These are phyloP conservation scores for Solanum aculeatissimum DNA, from an alignment of 305 asterid genomes.

Conservation along the genomic window DNA sequence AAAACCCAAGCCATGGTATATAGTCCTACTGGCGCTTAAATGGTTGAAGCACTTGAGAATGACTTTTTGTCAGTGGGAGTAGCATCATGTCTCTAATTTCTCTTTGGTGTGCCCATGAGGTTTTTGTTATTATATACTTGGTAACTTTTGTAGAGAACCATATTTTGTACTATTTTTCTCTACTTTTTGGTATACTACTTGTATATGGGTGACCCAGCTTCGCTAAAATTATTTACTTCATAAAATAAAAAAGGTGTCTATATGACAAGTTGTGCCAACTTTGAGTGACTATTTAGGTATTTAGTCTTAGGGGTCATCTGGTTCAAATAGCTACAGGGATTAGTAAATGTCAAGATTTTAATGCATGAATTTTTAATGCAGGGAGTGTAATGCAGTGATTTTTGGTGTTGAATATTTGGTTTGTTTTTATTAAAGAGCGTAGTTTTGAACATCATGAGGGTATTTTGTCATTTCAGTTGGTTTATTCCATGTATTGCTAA, in stretches of 20 bases:
- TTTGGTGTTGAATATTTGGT: not conserved
- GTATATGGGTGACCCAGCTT: not conserved
- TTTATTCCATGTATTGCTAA: not conserved
- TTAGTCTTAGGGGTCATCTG: not conserved
- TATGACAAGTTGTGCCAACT: not conserved
- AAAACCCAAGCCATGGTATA: not conserved
- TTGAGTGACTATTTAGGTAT: not conserved
- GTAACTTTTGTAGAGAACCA: not conserved
- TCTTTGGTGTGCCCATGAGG: too few relatives aligned
- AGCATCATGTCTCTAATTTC: too few relatives aligned
- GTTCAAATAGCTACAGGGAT: not conserved
- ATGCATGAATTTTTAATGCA: not conserved
- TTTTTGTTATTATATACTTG: too few relatives aligned
- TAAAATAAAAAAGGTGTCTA: not conserved
- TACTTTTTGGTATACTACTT: not conserved
- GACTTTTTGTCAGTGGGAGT: too few relatives aligned
- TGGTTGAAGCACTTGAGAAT: not conserved
- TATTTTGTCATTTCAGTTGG: not conserved
- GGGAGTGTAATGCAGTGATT: not conserved
- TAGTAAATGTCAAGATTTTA: not conserved
- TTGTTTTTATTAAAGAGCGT: not conserved
- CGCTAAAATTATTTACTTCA: not conserved
- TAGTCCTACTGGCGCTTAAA: not conserved
- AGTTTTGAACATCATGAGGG: not conserved
- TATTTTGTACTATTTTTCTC: not conserved